These are phyloP conservation scores for Agaricus subrufescens DNA, from an alignment of 768 basidiomycete species.

Conservation along the genomic window DNA sequence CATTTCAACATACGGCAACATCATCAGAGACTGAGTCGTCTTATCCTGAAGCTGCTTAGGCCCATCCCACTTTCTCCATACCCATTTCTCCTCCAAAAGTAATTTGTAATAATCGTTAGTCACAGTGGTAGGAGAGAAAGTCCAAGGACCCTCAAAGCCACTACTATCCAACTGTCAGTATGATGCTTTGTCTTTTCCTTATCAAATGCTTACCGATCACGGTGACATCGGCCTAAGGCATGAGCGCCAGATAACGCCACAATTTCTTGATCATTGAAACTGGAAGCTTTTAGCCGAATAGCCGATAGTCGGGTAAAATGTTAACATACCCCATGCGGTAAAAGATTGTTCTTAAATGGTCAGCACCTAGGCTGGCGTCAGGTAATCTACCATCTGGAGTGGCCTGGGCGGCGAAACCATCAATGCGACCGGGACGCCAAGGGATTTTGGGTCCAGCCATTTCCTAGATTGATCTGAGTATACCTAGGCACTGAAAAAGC, in stretches of 20 bases:
- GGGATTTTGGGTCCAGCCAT: conserved; percentile 89
- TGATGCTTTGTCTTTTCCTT: not conserved
- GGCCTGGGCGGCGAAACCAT: conserved; percentile 68
- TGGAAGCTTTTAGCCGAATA: conserved; percentile 11
- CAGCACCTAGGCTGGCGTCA: conserved; percentile 77
- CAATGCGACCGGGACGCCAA: conserved; percentile 92
- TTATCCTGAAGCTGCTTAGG: conserved; percentile 95
- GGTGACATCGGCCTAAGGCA: conserved; percentile 93
- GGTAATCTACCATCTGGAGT: conserved; percentile 90
- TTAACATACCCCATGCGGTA: conserved; percentile 73
- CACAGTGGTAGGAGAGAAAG: conserved; percentile 86
- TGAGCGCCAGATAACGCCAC: conserved; percentile 94
- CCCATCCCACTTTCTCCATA: conserved; percentile 94
- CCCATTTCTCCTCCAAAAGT: conserved; percentile 86
- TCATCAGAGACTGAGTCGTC: conserved; percentile 86
- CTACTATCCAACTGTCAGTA: conserved; percentile 32
- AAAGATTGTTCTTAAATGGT: conserved; percentile 87
- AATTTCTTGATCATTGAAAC: conserved; percentile 95
- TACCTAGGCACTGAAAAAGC: not conserved
- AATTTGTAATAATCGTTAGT: conserved; percentile 87
- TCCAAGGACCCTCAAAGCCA: conserved; percentile 91
- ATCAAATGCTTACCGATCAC: conserved; percentile 48
- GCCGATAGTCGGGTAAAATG: not conserved
- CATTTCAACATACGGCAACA: conserved; percentile 72
- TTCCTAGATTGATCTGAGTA: conserved; percentile 43